Evolutionary conservation across 306 rosid genomes (phyloP).

Genomic region (Fragaria ananassa): DNA sequence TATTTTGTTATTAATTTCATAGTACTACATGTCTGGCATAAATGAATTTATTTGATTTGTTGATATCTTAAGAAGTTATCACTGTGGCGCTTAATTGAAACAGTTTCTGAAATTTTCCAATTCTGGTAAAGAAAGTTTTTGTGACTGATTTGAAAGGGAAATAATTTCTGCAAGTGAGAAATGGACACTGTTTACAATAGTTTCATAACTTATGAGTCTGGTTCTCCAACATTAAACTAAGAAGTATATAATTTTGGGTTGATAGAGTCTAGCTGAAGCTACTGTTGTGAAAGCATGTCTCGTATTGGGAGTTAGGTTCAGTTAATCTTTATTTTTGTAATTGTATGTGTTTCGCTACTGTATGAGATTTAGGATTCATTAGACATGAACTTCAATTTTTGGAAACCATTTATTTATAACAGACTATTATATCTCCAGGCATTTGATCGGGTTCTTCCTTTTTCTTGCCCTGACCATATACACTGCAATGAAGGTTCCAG

Average conservation of each 20-base stretch:
- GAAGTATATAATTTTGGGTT: not conserved
- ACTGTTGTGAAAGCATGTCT: not conserved
- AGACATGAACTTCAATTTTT: not conserved
- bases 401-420: not conserved
- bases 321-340: not conserved
- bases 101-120: not conserved
- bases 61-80: not conserved
- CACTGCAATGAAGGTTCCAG: constrained; percentile 81
- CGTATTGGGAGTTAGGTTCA: not conserved
- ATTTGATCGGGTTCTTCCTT: constrained; percentile 91
- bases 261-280: not conserved
- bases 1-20: not conserved
- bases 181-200: not conserved
- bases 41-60: not conserved
- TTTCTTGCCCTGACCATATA: constrained; percentile 87
- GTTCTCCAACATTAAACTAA: not conserved
- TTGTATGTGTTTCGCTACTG: not conserved
- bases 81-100: not conserved
- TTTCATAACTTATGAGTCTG: not conserved
- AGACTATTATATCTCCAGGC: constrained; percentile 50
- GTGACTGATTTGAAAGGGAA: not conserved
- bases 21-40: not conserved
- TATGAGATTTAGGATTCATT: not conserved
- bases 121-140: not conserved
- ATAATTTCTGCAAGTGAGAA: not conserved